Evolutionary conservation across 1,139 yeast genomes (phyloP).

Genomic region (Hemisphaericaspora xylanilytica): DNA sequence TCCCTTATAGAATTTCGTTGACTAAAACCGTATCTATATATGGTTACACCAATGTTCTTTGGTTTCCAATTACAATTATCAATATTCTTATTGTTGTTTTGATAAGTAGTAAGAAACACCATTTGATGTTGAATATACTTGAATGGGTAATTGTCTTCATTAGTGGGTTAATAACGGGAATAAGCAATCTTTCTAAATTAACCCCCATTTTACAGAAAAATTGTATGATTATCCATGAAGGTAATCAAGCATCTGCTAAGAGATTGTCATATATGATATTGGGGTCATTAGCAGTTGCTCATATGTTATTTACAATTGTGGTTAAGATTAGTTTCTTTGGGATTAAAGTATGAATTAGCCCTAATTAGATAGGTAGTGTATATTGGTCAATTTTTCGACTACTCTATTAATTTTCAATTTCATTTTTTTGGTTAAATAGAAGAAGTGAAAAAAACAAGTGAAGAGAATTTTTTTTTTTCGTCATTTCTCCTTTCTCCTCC

Average conservation of each 20-base stretch:
- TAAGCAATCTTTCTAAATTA: slow-evolving; percentile 45
- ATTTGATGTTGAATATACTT: slow-evolving; percentile 30
- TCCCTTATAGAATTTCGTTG: slow-evolving; percentile 39
- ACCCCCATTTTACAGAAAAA: slow-evolving; percentile 40
- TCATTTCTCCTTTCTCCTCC: background rate
- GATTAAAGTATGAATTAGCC: slow-evolving; percentile 12
- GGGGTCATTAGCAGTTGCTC: slow-evolving; percentile 34
- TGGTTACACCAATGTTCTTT: slow-evolving; percentile 74
- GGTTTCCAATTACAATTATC: slow-evolving; percentile 74
- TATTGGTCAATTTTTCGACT: background rate
- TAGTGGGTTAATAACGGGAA: slow-evolving; percentile 50
- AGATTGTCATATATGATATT: slow-evolving; percentile 20
- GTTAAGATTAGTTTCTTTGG: slow-evolving; percentile 55
- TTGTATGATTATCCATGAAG: slow-evolving; percentile 28
- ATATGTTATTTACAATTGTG: slow-evolving; percentile 42
- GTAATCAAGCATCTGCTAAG: slow-evolving; percentile 22
- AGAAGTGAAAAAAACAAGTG: background rate
- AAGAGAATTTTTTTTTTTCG: background rate
- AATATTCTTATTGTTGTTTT: slow-evolving; percentile 49
- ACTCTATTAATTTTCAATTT: too few species aligned
- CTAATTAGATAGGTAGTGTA: slow-evolving; percentile 7
- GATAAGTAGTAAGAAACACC: slow-evolving; percentile 36
- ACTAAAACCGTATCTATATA: slow-evolving; percentile 56
- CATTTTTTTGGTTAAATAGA: background rate
- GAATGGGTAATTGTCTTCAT: slow-evolving; percentile 49